These are phyloP conservation scores for Malassezia pachydermatis DNA, from an alignment of 1,284 basidiomycete species.

Conservation along the genomic window DNA sequence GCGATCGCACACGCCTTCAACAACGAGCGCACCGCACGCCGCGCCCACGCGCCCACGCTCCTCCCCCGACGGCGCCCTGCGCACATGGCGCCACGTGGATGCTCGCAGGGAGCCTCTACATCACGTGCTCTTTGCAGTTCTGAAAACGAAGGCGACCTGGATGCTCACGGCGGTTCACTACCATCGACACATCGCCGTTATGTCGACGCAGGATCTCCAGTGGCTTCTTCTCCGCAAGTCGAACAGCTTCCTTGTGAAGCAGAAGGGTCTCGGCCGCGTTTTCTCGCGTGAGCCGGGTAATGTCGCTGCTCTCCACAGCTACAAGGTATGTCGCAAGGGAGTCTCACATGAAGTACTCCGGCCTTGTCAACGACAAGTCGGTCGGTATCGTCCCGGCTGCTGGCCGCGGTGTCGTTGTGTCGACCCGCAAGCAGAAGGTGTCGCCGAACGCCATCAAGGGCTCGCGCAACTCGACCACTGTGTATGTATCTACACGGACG, in stretches of 20 bases:
- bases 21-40: background rate
- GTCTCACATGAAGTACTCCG: slow-evolving; percentile 28
- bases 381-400: slow-evolving; percentile 34
- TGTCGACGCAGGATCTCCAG: slow-evolving; percentile 42
- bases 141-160: slow-evolving; percentile 7
- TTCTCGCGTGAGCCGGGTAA: slow-evolving; percentile 46
- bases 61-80: background rate
- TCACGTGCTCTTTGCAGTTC: slow-evolving; percentile 19
- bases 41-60: background rate
- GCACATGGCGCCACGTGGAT: slow-evolving; percentile 1
- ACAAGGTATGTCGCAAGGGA: slow-evolving; percentile 27
- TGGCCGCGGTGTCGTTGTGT: slow-evolving; percentile 35
- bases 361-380: slow-evolving; percentile 42
- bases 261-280: slow-evolving; percentile 43
- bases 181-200: background rate
- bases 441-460: slow-evolving; percentile 25
- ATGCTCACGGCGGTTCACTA: background rate
- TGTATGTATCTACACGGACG: slow-evolving; percentile 4
- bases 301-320: slow-evolving; percentile 43
- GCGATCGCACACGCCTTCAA: background rate
- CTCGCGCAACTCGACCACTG: slow-evolving; percentile 20
- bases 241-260: slow-evolving; percentile 45
- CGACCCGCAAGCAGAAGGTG: slow-evolving; percentile 43
- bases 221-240: slow-evolving; percentile 43
- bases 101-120: too few species aligned